These are phyloP conservation scores for Candida berthetii DNA, from an alignment of 805 yeast species.

Conservation along the genomic window DNA sequence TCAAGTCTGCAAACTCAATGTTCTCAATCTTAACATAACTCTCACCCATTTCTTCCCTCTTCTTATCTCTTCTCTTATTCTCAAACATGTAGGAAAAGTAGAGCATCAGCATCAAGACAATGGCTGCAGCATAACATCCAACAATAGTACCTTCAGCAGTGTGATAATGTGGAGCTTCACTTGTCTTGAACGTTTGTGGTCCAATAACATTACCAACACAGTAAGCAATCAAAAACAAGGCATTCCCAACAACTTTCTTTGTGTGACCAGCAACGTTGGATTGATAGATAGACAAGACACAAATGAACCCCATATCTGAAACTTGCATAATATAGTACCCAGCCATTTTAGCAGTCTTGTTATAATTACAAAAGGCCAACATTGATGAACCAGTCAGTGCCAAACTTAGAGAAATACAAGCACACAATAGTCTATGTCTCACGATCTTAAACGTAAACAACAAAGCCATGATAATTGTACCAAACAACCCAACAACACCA, in stretches of 20 bases:
- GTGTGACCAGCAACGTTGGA: conserved; percentile 67
- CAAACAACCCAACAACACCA: conserved; percentile 23
- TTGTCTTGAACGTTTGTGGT: conserved; percentile 59
- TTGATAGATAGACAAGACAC: conserved; percentile 26
- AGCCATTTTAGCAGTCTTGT: conserved; percentile 19
- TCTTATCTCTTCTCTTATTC: conserved; percentile 36
- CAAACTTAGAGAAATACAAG: conserved; percentile 14
- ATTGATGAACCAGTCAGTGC: conserved; percentile 24
- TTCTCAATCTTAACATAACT: conserved; percentile 22
- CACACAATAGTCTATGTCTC: conserved; percentile 17
- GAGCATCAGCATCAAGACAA: conserved; percentile 25
- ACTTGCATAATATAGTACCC: conserved; percentile 25
- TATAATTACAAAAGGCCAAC: conserved; percentile 23
- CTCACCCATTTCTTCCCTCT: conserved; percentile 18
- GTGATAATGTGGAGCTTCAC: conserved; percentile 53
- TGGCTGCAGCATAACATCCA: conserved; percentile 36
- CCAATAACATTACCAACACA: conserved; percentile 68
- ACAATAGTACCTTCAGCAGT: conserved; percentile 50
- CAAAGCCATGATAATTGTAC: conserved; percentile 20
- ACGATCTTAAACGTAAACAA: conserved; percentile 6
- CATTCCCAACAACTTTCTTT: conserved; percentile 58
- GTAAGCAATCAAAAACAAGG: conserved; percentile 55
- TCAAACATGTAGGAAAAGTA: conserved; percentile 25
- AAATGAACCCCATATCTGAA: conserved; percentile 28
- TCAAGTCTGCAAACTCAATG: conserved; percentile 37